Base-by-base conservation (phyloP, 2,329 filamentous ascomycete species). In the Diplocarpon rosae region DNA sequence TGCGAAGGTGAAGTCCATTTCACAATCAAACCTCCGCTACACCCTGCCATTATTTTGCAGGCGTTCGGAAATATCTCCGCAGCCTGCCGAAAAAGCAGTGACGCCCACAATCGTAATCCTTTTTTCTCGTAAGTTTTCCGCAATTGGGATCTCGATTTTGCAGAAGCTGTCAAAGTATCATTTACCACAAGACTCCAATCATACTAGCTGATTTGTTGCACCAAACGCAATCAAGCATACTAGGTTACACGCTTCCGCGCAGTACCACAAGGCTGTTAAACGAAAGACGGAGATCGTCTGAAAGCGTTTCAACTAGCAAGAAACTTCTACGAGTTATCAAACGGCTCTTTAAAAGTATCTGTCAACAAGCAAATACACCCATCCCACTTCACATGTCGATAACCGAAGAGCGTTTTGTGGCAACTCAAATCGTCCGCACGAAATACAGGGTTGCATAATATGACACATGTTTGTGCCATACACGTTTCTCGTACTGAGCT, bases 351-450 rank as follows among this genome's bases (percentile, higher is more conserved):
- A 32, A 3, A 32, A 10, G 30, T 32, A 32, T 14, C 30, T 32
- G 3, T 32, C 11, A 9, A 32, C n/a, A 5, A 32, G 10, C 11
- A 9, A 32, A 12, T 5, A 9, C 30, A 35, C 15, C 15, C 41
- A 37, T 33, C 41, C 33, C 34, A 32, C 41, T 35, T 37, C 41
- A 43, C 41, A 43, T 37, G 34, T 37, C 12, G 33, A 37, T 16
- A 32, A 33, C 41, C 27, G 33, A 42, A 36, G 40, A 31, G 14
- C 27, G 34, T 33, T 33, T 43, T 33, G 41, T 43, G 41, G 41
- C 24, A 27, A 37, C 17, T 30, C 14, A 24, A 24, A 15, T 42
- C 20, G 14, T 8, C 20, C 32, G n/a, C 31, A 24, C 32, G 16
- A 35, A 36, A 14, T 30, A 15, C 30, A 10, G n/a, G 34, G 16